Conservation (phyloP, 805 yeast genomes). For the Candida xiaguanensis region DNA sequence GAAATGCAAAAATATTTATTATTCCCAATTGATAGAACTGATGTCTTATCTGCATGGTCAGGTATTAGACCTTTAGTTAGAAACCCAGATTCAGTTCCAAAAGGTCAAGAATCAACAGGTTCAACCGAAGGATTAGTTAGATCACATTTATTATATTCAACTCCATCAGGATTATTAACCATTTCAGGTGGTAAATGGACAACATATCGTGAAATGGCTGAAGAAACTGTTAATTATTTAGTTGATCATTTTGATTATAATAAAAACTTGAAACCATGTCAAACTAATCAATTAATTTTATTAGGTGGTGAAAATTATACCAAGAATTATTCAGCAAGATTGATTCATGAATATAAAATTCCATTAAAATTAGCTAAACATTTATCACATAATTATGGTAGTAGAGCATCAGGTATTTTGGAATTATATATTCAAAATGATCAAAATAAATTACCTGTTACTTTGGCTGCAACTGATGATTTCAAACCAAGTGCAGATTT, state of each 20-base stretch:
- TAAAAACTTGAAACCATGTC: slow-evolving; percentile 40
- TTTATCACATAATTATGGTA: slow-evolving; percentile 83
- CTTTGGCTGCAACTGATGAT: slow-evolving; percentile 44
- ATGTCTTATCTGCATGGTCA: slow-evolving; percentile 93
- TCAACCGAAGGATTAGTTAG: slow-evolving; percentile 88
- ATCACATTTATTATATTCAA: slow-evolving; percentile 73
- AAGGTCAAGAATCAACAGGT: slow-evolving; percentile 38
- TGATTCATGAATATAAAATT: slow-evolving; percentile 73
- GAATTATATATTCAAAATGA: slow-evolving; percentile 50
- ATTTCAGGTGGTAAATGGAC: slow-evolving; percentile 99
- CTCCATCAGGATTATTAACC: slow-evolving; percentile 72
- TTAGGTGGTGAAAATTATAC: slow-evolving; percentile 83
- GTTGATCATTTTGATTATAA: slow-evolving; percentile 45
- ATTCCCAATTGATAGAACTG: slow-evolving; percentile 84
- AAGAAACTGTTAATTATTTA: slow-evolving; percentile 81
- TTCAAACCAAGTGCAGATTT: slow-evolving; percentile 27
- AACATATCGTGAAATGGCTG: slow-evolving; percentile 96
- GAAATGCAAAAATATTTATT: slow-evolving; percentile 88
- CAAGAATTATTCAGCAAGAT: slow-evolving; percentile 66
- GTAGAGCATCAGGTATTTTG: slow-evolving; percentile 77
- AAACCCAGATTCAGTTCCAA: slow-evolving; percentile 60
- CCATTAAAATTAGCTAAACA: slow-evolving; percentile 76
- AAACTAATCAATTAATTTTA: slow-evolving; percentile 52
- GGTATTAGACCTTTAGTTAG: slow-evolving; percentile 94
- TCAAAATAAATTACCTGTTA: slow-evolving; percentile 59